Conservation (phyloP, 768 basidiomycete genomes). For the Boletus reticuloceps region DNA sequence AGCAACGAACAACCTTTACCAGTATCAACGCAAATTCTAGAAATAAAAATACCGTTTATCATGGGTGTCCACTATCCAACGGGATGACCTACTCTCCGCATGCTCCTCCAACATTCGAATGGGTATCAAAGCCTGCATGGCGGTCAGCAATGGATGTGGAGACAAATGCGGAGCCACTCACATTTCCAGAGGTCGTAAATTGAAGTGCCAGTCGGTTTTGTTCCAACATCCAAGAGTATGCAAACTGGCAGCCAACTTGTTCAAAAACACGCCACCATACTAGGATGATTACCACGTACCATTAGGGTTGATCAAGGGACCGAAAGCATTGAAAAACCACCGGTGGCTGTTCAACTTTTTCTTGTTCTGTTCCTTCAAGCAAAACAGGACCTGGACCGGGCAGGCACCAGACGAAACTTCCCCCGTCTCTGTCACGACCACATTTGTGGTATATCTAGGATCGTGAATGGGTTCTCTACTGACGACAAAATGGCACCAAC, state of each 20-base stretch:
- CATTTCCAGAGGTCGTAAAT: constrained; percentile 99
- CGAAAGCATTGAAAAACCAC: constrained; percentile 98
- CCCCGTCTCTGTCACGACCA: constrained; percentile 74
- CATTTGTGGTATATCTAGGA: constrained; percentile 70
- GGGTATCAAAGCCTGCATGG: constrained; percentile 66
- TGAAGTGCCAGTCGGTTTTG: constrained; percentile 90
- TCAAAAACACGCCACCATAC: neutral
- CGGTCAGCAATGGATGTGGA: constrained; percentile 1
- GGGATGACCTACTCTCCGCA: constrained; percentile 75
- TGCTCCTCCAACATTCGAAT: constrained; percentile 85
- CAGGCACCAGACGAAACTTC: constrained; percentile 76
- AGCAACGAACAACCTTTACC: constrained; percentile 71
- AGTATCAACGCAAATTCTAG: constrained; percentile 78
- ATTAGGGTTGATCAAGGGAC: constrained; percentile 82
- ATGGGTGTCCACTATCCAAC: neutral
- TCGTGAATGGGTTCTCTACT: neutral
- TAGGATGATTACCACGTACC: constrained; percentile 38
- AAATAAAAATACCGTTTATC: neutral
- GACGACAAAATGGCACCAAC: neutral
- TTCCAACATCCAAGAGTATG: constrained; percentile 91
- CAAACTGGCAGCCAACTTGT: constrained; percentile 52
- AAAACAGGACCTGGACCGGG: constrained; percentile 86
- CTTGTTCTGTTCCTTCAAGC: constrained; percentile 94
- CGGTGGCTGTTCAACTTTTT: constrained; percentile 95
- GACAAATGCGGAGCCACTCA: constrained; percentile 11